Percentiles rank a stretch among this genome's conserved stretches.
Conservation (phyloP, 2,329 filamentous ascomycete genomes). For the Dothidotthia symphoricarpi region DNA sequence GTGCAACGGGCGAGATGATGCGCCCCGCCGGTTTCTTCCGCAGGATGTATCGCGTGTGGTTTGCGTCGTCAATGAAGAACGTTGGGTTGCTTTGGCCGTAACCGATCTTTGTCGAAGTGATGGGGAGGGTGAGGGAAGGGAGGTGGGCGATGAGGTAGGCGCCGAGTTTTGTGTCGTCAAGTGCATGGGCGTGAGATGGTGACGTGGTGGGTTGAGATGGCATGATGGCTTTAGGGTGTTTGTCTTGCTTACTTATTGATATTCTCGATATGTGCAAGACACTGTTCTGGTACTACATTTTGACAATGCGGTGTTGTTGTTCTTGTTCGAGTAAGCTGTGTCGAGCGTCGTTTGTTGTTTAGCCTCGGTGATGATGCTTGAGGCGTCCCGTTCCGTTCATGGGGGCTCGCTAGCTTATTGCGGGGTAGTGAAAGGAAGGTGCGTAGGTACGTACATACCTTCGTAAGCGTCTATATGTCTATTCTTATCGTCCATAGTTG, state of each 20-base stretch:
- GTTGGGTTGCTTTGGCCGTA: constrained; percentile 97
- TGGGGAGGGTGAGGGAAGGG: constrained; percentile 23
- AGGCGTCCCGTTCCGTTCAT: background rate
- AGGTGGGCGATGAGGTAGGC: constrained; percentile 31
- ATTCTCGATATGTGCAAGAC: background rate
- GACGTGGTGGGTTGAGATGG: too few relatives aligned
- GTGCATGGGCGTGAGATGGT: constrained; percentile 1
- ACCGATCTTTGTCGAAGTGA: constrained; percentile 66
- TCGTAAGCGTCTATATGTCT: too few relatives aligned
- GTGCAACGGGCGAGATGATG: constrained; percentile 87
- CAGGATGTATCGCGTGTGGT: constrained; percentile 72
- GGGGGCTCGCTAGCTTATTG: background rate
- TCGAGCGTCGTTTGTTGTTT: constrained; percentile 11
- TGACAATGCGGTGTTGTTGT: background rate
- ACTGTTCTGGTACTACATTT: background rate
- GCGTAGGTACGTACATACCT: background rate
- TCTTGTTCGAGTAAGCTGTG: constrained; percentile 9
- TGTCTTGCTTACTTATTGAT: background rate
- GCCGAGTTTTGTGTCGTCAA: constrained; percentile 32
- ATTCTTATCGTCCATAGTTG: too few relatives aligned
- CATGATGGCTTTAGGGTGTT: constrained; percentile 8
- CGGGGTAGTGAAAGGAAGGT: background rate
- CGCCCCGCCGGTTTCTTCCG: constrained; percentile 93
- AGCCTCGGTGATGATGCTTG: constrained; percentile 6
- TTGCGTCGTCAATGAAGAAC: constrained; percentile 73